Evolutionary conservation across 306 rosid genomes (phyloP), one percentile per base, ranked within the genome.

Genomic region (Vigna reflexopilosa): DNA sequence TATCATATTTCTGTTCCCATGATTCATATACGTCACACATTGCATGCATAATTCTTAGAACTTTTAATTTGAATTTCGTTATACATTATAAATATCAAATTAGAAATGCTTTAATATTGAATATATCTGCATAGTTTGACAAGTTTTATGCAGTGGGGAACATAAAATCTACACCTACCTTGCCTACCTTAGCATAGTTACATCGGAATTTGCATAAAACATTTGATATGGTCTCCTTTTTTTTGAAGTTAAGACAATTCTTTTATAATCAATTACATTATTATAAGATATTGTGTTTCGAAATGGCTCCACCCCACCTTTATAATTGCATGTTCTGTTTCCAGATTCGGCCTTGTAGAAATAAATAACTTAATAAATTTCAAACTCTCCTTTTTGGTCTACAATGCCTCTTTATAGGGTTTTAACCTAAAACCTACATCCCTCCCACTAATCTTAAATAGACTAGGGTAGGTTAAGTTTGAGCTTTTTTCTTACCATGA

Each of bases 111-210:
- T 42, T 42, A 42, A 40, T 40, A 40, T 40, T 40, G 42, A 42
- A 42, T 40, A 42, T 40, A 8, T 7, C 45, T 40, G 2, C 3
- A 40, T 10, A 7, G 45, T 42, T 42, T 42, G 47, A 42, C 0
- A 9, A 42, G 47, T 42, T 42, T 57, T 24, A 22, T 4, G 34
- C 26, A 56, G 15, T 11, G 9, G 63, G 34, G 12, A 56, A 10
- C 65, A 26, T 59, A 59, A 59, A 59, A 59, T 59, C 66, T 26
- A 36, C 5, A 13, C 10, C 40, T 59, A 59, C 66, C 19, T 59
- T 28, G 28, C 15, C 66, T 59, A 12, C 2, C 36, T 11, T 57
- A 12, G 12, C 64, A 12, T 57, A 24, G 26, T 24, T 34, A 34
- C 7, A 30, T 30, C 32, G 32, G 32, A 3, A 30, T 30, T 30